A percentile compares a stretch with the other conserved stretches of the same genome.
Evolutionary conservation across 495 filamentous ascomycete species (phyloP).

Genomic region (Podospora appendiculata): DNA sequence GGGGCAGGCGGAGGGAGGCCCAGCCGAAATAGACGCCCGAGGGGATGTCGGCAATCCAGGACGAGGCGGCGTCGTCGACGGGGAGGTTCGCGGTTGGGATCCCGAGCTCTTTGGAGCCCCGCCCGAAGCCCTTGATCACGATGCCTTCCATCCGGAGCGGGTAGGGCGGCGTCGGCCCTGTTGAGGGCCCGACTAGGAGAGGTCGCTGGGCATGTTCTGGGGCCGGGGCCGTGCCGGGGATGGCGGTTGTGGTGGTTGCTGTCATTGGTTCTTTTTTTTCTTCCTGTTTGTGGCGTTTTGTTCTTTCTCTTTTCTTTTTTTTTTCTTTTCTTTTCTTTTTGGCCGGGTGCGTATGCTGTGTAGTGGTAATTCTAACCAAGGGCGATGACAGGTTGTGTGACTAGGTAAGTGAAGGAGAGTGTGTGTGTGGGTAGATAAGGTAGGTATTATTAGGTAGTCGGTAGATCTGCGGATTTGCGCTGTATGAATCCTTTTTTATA

Average conservation of each 20-base stretch:
- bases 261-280: background rate
- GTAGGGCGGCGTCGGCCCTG: conserved; percentile 68
- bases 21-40: conserved; percentile 92
- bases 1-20: conserved; percentile 54
- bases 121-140: conserved; percentile 88
- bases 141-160: conserved; percentile 73
- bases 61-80: conserved; percentile 48
- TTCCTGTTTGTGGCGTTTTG: too few species aligned
- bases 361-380: too few species aligned
- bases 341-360: background rate
- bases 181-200: conserved; percentile 57
- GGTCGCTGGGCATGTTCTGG: conserved; percentile 35
- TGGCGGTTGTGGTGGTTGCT: background rate
- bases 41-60: conserved; percentile 60
- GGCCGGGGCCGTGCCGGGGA: conserved; percentile 6
- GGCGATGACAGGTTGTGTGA: too few species aligned
- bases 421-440: too few species aligned
- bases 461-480: too few species aligned
- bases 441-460: too few species aligned
- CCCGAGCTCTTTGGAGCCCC: conserved; percentile 88
- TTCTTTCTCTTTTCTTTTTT: background rate
- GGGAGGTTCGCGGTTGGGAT: conserved; percentile 98
- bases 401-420: too few species aligned
- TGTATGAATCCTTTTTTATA: too few species aligned
- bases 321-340: background rate